These are phyloP conservation scores for Corylus heterophylla DNA, from an alignment of 306 rosid genomes.

Conservation along the genomic window DNA sequence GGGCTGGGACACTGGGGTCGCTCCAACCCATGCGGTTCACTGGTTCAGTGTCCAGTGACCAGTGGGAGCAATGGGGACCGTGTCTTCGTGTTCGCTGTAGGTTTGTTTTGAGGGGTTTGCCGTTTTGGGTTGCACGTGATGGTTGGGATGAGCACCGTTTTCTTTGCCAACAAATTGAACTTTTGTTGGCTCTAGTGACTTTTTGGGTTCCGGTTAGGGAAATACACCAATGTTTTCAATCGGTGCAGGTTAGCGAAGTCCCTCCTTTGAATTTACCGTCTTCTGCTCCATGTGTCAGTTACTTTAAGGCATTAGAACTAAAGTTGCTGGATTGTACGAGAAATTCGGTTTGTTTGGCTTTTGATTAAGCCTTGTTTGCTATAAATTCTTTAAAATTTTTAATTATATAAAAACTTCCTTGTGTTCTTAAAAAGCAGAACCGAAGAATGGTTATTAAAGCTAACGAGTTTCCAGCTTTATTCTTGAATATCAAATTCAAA, in stretches of 20 bases:
- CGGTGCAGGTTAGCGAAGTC: conserved; percentile 21
- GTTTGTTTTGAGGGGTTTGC: not conserved
- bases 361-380: not conserved
- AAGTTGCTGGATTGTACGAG: conserved; percentile 27
- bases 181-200: conserved; percentile 20
- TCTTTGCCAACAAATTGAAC: conserved; percentile 16
- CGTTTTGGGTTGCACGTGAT: conserved; percentile 30
- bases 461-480: not conserved
- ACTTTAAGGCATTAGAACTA: conserved; percentile 12
- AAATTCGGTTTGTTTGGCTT: conserved; percentile 22
- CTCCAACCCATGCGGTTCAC: not conserved
- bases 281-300: conserved; percentile 10
- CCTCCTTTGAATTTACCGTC: conserved; percentile 13
- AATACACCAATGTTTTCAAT: not conserved
- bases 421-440: not conserved
- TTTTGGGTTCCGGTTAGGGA: not conserved
- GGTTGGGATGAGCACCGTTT: conserved; percentile 17
- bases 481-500: not conserved
- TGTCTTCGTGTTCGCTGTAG: conserved; percentile 7
- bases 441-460: not conserved
- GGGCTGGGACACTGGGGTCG: conserved; percentile 1
- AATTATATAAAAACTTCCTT: not conserved
- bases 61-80: conserved; percentile 27
- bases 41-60: not conserved
- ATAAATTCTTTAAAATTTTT: not conserved